phyloP scores from a whole-genome alignment of 495 filamentous ascomycete genomes.

The Trichoderma erinaceum region DNA sequence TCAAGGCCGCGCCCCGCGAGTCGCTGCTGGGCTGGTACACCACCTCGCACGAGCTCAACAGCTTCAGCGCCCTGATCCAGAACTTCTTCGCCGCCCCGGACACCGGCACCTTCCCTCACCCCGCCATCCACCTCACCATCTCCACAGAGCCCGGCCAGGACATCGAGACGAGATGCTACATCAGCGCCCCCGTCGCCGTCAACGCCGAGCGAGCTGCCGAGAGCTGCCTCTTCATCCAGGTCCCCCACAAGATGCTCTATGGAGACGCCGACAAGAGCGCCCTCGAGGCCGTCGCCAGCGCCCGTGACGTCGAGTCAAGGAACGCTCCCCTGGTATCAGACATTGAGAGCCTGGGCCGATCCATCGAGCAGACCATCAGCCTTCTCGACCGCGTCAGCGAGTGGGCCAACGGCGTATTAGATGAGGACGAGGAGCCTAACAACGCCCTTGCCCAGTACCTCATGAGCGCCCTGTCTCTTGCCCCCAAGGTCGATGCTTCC shows the following conservation, averaged over 20 bases:
- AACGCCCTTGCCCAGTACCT: conserved; percentile 90
- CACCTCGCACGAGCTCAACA: conserved; percentile 90
- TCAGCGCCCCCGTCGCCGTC: conserved; percentile 89
- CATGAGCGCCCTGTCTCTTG: conserved; percentile 82
- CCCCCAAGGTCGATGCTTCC: conserved; percentile 83
- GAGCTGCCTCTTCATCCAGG: conserved; percentile 91
- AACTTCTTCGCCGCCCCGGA: conserved; percentile 98
- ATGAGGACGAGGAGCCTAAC: conserved; percentile 58
- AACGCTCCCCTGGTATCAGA: conserved; percentile 68
- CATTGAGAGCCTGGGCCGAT: conserved; percentile 77
- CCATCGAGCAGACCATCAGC: conserved; percentile 74
- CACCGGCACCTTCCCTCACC: conserved; percentile 93
- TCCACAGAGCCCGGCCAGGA: conserved; percentile 78
- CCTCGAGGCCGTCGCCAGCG: conserved; percentile 75
- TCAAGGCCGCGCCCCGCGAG: conserved; percentile 90
- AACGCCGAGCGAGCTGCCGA: conserved; percentile 91
- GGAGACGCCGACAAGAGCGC: conserved; percentile 88
- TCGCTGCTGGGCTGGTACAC: conserved; percentile 97
- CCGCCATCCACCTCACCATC: conserved; percentile 91
- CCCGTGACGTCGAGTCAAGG: conserved; percentile 71
- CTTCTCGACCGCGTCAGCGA: conserved; percentile 84
- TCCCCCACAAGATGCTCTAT: conserved; percentile 79
- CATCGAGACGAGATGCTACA: conserved; percentile 83
- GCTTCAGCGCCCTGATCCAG: conserved; percentile 95
- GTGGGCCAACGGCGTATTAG: conserved; percentile 77